Evolutionary conservation across 768 basidiomycete species (phyloP), one percentile per base, ranked within the genome.

Genomic region (Panellus pusillus): DNA sequence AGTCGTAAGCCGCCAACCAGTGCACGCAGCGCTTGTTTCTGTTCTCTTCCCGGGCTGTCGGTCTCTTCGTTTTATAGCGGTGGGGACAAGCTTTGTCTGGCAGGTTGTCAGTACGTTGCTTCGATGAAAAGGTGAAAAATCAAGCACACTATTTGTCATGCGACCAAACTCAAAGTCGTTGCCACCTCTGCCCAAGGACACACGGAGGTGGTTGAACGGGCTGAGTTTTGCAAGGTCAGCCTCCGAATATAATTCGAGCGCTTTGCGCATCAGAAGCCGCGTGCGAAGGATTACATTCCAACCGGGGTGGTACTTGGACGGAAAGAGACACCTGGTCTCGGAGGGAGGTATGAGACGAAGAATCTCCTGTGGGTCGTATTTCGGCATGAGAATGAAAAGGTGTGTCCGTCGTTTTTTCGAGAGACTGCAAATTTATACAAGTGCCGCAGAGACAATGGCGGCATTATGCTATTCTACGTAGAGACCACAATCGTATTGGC

Each of bases 181-280:
- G 14, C 9, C 13, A 18, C 27, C 43, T 27, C 11, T 19, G 9
- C 44, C 50, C 50, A 52, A 44, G 2, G 19, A 35, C 12, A 45
- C 4, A 7, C 50, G 27, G 24, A 52, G 43, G 12, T 38, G 37
- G 4, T 7, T 38, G 7, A 44, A n/a, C 27, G 12, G 11, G 11
- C 20, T 27, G 3, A 53, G 39, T 17, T 24, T 31, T 2, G 15
- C 11, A 39, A 54, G 41, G 3, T 54, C 20, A 12, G 20, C n/a
- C 1, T 5, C 19, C 7, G 24, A 14, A 32, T 27, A 54, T 2
- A 44, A 17, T 39, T 56, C 49, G 38, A 51, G 36, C 14, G 39
- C 38, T 31, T 56, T 56, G 29, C 49, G 49, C 20, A 56, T 27
- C 6, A 50, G 2, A 37, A 44, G 43, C 9, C 44, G 12, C 44